Conservation (phyloP, 2,329 filamentous ascomycete species). For the Diaporthe longicolla region DNA sequence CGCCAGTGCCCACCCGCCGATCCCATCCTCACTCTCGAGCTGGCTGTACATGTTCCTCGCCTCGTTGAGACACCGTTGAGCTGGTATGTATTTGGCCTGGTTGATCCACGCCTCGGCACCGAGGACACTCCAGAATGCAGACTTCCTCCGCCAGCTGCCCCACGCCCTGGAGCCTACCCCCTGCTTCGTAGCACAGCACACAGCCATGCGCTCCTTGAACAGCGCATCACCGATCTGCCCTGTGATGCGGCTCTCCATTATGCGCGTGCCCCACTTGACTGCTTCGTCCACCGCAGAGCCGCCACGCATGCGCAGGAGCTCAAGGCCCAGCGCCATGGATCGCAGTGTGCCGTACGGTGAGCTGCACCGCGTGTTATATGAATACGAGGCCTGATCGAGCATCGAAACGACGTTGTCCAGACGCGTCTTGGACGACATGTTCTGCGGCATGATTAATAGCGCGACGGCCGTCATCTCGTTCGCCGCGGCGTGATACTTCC, state of each 20-base stretch:
- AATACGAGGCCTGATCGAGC: conserved; percentile 92
- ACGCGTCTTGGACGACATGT: conserved; percentile 80
- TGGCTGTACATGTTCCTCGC: conserved; percentile 70
- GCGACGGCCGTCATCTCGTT: conserved; percentile 96
- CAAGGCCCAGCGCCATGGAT: conserved; percentile 80
- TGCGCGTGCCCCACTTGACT: conserved; percentile 84
- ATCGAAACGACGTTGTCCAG: conserved; percentile 87
- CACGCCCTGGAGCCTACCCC: conserved; percentile 76
- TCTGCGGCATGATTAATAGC: conserved; percentile 81
- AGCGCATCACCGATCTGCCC: conserved; percentile 84
- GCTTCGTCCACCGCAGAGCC: conserved; percentile 88
- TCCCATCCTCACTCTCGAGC: conserved; percentile 64
- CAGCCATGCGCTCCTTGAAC: conserved; percentile 86
- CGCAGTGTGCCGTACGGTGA: conserved; percentile 86
- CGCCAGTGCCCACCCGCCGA: conserved; percentile 65
- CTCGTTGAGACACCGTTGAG: conserved; percentile 81
- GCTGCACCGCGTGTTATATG: conserved; percentile 88
- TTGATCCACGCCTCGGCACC: conserved; percentile 88
- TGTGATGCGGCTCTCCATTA: conserved; percentile 83
- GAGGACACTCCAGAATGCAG: conserved; percentile 89
- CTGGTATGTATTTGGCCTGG: conserved; percentile 82
- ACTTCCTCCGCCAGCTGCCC: conserved; percentile 84
- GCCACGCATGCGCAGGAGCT: conserved; percentile 85
- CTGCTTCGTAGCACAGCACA: conserved; percentile 83
- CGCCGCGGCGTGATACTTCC: conserved; percentile 92